Evolutionary conservation across 257 asterid genomes (phyloP).

Genomic region (Buddleja alternifolia): DNA sequence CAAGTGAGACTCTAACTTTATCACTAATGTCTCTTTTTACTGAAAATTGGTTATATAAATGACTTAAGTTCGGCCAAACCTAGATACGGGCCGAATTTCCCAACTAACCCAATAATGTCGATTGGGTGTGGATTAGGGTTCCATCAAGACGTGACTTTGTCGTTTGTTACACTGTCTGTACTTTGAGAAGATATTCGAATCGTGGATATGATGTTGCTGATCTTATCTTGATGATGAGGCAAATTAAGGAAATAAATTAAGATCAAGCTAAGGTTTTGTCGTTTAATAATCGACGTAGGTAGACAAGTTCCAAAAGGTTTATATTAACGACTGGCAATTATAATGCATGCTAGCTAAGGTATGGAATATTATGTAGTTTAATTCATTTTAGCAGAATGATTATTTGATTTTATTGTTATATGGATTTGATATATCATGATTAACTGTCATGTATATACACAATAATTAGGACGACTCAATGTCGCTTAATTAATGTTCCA

Average conservation of each 20-base stretch:
- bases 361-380: conserved; percentile 21
- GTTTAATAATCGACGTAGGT: background rate
- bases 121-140: conserved; percentile 6
- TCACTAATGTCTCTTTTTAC: too few species aligned
- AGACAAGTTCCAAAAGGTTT: background rate
- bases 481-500: conserved; percentile 13
- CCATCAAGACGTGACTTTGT: conserved; percentile 35
- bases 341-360: too few species aligned
- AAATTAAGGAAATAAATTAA: conserved; percentile 13
- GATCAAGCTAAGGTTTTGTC: background rate
- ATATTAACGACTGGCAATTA: too few species aligned
- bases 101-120: background rate
- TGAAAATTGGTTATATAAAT: too few species aligned
- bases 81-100: too few species aligned
- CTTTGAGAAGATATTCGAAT: conserved; percentile 29
- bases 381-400: background rate
- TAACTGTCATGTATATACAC: conserved; percentile 31
- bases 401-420: background rate
- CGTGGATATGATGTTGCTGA: background rate
- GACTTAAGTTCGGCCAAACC: too few species aligned
- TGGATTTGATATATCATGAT: conserved; percentile 32
- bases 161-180: conserved; percentile 39
- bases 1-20: too few species aligned
- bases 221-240: conserved; percentile 11
- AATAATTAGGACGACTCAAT: conserved; percentile 4